These are phyloP conservation scores for Helotiales sp. DNA, from an alignment of 2,329 filamentous ascomycete species.

Conservation along the genomic window DNA sequence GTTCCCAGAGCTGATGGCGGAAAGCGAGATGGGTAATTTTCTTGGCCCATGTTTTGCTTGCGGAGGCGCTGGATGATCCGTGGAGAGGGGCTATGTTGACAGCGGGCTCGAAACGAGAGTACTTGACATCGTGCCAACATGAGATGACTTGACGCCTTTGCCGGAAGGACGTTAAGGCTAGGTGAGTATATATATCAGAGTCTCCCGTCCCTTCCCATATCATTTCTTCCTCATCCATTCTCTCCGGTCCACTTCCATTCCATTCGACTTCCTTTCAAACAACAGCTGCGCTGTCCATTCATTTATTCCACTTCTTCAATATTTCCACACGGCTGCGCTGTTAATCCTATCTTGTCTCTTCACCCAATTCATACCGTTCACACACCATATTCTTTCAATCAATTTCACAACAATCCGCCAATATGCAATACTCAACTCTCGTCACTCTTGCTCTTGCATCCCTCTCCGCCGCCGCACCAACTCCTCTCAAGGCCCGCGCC, in stretches of 20 bases:
- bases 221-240: neutral
- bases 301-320: neutral
- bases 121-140: neutral
- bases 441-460: slow-evolving; percentile 10
- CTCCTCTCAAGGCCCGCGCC: neutral
- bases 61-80: neutral
- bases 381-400: neutral
- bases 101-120: neutral
- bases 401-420: neutral
- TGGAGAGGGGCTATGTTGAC: neutral
- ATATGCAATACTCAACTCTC: slow-evolving; percentile 15
- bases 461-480: slow-evolving; percentile 16
- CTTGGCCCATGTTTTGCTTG: neutral
- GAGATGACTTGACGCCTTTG: neutral
- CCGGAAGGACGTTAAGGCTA: neutral
- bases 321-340: slow-evolving; percentile 19
- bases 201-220: neutral
- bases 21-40: neutral
- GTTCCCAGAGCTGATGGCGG: neutral
- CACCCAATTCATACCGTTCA: neutral
- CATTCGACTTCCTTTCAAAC: neutral
- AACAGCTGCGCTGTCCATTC: neutral
- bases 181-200: neutral
- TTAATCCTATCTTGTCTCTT: neutral
- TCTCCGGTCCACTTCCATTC: neutral